Evolutionary conservation across 2,329 filamentous ascomycete genomes (phyloP).

Genomic region (Paramyrothecium roridum): DNA sequence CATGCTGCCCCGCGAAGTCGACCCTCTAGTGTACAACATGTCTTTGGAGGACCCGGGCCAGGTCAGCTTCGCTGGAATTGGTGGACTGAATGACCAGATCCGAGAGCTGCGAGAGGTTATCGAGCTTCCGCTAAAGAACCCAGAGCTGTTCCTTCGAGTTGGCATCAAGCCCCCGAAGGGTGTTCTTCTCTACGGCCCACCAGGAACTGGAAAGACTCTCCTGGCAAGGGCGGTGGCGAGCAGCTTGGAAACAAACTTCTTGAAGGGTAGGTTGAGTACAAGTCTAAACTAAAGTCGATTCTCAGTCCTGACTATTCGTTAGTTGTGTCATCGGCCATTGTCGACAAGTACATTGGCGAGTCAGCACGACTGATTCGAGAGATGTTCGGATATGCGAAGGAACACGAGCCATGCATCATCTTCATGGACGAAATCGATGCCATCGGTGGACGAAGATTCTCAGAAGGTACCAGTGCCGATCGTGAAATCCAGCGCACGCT

Average conservation of each 20-base stretch:
- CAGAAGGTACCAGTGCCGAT: constrained; percentile 94
- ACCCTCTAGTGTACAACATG: constrained; percentile 99
- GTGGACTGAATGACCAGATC: constrained; percentile 97
- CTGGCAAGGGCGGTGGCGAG: constrained; percentile 93
- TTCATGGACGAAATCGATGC: constrained; percentile 99
- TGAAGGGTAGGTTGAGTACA: constrained; percentile 68
- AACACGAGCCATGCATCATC: constrained; percentile 99
- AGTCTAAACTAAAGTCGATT: background rate
- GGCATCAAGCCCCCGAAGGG: constrained; percentile 99
- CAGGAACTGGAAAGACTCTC: constrained; percentile 94
- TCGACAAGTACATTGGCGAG: constrained; percentile 99
- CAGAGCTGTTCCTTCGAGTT: constrained; percentile 92
- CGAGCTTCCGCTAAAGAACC: constrained; percentile 96
- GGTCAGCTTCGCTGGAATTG: constrained; percentile 96
- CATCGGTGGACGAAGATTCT: constrained; percentile 94
- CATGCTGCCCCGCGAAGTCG: constrained; percentile 97
- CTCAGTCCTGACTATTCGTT: constrained; percentile 14
- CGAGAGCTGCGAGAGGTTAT: constrained; percentile 96
- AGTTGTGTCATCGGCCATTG: constrained; percentile 98
- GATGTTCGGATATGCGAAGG: constrained; percentile 99
- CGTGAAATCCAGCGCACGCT: constrained; percentile 97
- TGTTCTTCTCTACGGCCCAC: constrained; percentile 91
- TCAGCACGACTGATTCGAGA: constrained; percentile 95
- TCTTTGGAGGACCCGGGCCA: constrained; percentile 96
- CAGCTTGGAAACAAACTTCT: constrained; percentile 94